Evolutionary conservation across 108 stramenopile species (phyloP), one percentile per base, ranked within the genome.

Genomic region (Skeletonema grethae): DNA sequence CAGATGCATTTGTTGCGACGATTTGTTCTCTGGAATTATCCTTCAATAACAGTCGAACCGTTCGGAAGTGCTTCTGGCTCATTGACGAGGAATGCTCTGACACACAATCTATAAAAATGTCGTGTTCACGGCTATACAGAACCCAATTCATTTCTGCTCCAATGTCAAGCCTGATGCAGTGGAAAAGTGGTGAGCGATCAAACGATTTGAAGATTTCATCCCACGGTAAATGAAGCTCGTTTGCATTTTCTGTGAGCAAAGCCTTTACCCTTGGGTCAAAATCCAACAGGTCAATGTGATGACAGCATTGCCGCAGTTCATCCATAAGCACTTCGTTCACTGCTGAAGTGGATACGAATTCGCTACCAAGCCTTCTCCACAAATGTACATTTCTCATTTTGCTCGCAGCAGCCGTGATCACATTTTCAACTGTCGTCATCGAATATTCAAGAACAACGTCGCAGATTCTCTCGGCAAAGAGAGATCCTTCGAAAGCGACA

Each of bases 201-300:
- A 48, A 48, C 18, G 46, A 48, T 48, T 48, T n/a, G 46, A 48
- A 48, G 16, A 48, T 18, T 48, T 48, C 46, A 18, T 48, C 46
- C 80, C 73, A 75, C 13, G 69, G 43, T 32, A 81, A 31, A 57
- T 69, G 69, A 60, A 81, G 65, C 31, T 74, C 60, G 16, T 34
- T 56, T 25, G 24, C 55, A 13, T 70, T 50, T 55, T 81, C 73
- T 9, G 25, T 48, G 12, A 81, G 64, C 16, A 81, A 61, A 32
- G 50, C 36, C 34, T 55, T 11, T 0, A 75, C 46, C 7, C 69
- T 66, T 32, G 69, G 24, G 30, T 81, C 80, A 58, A 75, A 56
- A 11, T 16, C n/a, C 28, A 56, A 36, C 43, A 81, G 24, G 9
- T 72, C 50, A 53, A 81, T 48, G 10, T 65, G 72, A 6, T 67